phyloP scores from a whole-genome alignment of 768 basidiomycete species.

The Lactarius hatsudake region DNA sequence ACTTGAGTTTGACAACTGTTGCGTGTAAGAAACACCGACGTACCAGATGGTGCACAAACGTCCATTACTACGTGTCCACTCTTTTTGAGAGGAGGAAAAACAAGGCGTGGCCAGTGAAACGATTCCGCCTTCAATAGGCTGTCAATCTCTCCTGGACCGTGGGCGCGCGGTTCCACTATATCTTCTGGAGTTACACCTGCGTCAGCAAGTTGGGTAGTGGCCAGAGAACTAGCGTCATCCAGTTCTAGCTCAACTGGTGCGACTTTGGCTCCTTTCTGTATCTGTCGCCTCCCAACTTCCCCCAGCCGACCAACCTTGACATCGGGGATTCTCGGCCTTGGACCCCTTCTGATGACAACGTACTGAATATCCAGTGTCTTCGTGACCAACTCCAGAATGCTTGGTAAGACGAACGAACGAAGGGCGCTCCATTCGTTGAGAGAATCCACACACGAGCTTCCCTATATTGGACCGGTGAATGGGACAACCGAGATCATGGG shows the following conservation, averaged over 20 bases:
- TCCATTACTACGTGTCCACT: conserved; percentile 92
- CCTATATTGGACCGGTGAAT: conserved; percentile 55
- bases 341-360: conserved; percentile 79
- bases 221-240: conserved; percentile 24
- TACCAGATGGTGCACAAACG: conserved; percentile 80
- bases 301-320: conserved; percentile 51
- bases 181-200: background rate
- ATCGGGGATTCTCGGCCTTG: conserved; percentile 48
- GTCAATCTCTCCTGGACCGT: conserved; percentile 41
- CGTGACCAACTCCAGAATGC: conserved; percentile 79
- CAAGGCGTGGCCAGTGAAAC: conserved; percentile 85
- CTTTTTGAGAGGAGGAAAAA: conserved; percentile 89
- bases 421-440: conserved; percentile 85
- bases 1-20: conserved; percentile 12
- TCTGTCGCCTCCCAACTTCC: conserved; percentile 47
- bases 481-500: conserved; percentile 86
- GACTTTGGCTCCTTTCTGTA: conserved; percentile 35
- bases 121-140: conserved; percentile 67
- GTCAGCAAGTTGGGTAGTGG: background rate
- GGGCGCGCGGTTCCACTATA: conserved; percentile 4
- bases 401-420: conserved; percentile 84
- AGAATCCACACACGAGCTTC: conserved; percentile 72
- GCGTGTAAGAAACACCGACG: conserved; percentile 23
- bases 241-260: conserved; percentile 28
- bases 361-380: conserved; percentile 90